These are phyloP conservation scores for Monilinia laxa DNA, from an alignment of 2,329 filamentous ascomycete species.

Conservation along the genomic window DNA sequence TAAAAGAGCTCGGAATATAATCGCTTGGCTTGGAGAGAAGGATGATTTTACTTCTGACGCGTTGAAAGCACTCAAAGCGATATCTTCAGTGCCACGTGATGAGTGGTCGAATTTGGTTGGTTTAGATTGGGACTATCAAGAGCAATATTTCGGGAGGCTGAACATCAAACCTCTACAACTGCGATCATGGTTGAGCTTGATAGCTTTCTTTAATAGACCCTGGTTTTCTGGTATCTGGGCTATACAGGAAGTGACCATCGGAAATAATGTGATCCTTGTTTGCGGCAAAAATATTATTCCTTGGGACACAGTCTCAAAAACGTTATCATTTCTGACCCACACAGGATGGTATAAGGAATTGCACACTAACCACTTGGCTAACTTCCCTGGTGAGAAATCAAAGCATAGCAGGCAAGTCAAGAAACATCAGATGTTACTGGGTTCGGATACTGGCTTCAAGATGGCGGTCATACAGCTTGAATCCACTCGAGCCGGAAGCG, in stretches of 20 bases:
- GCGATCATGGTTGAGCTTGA: slow-evolving; percentile 2
- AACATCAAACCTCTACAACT: neutral
- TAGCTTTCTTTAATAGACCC: slow-evolving; percentile 19
- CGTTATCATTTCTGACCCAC: slow-evolving; percentile 8
- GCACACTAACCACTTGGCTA: neutral
- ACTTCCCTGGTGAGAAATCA: neutral
- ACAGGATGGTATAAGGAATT: slow-evolving; percentile 10
- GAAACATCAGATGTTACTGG: neutral
- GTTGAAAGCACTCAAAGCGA: slow-evolving; percentile 3
- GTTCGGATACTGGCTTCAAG: slow-evolving; percentile 8
- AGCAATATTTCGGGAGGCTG: slow-evolving; percentile 1
- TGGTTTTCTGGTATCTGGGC: slow-evolving; percentile 18
- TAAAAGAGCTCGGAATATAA: slow-evolving; percentile 20
- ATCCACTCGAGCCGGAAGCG: slow-evolving; percentile 2
- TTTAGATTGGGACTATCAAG: slow-evolving; percentile 9
- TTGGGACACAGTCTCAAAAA: slow-evolving; percentile 8
- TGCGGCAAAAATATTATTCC: slow-evolving; percentile 2
- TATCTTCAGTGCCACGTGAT: slow-evolving; percentile 11
- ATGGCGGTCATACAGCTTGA: slow-evolving; percentile 17
- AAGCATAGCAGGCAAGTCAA: neutral
- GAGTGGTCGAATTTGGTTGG: slow-evolving; percentile 9
- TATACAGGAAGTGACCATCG: slow-evolving; percentile 9
- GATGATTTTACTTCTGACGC: slow-evolving; percentile 16
- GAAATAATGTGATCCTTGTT: slow-evolving; percentile 5
- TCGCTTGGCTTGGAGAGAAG: slow-evolving; percentile 26